Conservation (phyloP, 306 rosid genomes). For the Morella rubra region DNA sequence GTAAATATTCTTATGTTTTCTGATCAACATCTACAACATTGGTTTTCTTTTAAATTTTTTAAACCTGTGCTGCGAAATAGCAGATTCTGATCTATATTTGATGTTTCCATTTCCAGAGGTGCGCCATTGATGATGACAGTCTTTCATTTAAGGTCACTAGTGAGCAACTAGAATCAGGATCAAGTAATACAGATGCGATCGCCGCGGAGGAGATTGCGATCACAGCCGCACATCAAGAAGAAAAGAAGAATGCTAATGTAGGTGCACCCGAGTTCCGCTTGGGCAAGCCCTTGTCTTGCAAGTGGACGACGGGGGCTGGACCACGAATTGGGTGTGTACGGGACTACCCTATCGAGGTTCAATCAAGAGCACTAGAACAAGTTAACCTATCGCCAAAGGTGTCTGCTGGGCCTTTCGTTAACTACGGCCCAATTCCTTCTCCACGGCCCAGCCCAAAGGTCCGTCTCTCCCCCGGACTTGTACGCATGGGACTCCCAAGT, state of each 20-base stretch:
- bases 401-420: constrained; percentile 21
- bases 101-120: constrained; percentile 41
- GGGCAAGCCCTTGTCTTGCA: constrained; percentile 57
- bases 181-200: constrained; percentile 7
- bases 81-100: neutral
- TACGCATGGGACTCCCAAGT: constrained; percentile 72
- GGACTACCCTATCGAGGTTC: constrained; percentile 75
- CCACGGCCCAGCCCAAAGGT: constrained; percentile 93
- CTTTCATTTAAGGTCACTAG: constrained; percentile 33
- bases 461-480: constrained; percentile 71
- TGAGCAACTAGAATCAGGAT: constrained; percentile 29
- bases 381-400: constrained; percentile 72
- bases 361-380: constrained; percentile 77
- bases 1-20: constrained; percentile 29
- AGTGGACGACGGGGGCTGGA: constrained; percentile 81
- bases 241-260: constrained; percentile 26
- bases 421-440: constrained; percentile 84
- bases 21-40: no score
- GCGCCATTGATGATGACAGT: constrained; percentile 76
- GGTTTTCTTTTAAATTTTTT: neutral
- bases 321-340: constrained; percentile 94
- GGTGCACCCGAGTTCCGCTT: constrained; percentile 33
- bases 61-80: neutral
- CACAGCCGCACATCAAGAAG: constrained; percentile 26
- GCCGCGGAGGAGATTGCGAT: constrained; percentile 16